Percentiles rank a stretch among this genome's conserved stretches.
These are phyloP conservation scores for Apostasia ramifera DNA, from an alignment of 106 monocot species.

Conservation along the genomic window DNA sequence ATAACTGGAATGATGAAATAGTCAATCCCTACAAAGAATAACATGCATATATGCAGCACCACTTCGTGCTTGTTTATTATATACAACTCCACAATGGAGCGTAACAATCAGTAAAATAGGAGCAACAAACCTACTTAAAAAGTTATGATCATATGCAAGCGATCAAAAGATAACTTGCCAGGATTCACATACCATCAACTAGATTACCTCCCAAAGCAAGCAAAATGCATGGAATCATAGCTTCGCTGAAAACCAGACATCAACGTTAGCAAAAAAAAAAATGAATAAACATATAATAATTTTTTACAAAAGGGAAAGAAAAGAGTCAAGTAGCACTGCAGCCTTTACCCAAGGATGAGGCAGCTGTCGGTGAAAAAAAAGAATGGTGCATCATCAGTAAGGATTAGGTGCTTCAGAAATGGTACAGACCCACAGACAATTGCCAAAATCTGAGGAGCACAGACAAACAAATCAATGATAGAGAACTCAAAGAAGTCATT, in stretches of 20 bases:
- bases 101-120: no score
- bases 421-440: slow-evolving; percentile 74
- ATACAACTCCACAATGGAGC: no score
- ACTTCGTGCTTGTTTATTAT: no score
- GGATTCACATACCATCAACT: slow-evolving; percentile 42
- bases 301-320: neutral
- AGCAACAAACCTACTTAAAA: no score
- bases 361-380: slow-evolving; percentile 98
- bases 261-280: neutral
- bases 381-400: slow-evolving; percentile 79
- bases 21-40: no score
- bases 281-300: neutral
- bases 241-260: slow-evolving; percentile 29
- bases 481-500: slow-evolving; percentile 1
- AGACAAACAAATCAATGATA: neutral
- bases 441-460: slow-evolving; percentile 52
- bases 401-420: slow-evolving; percentile 74
- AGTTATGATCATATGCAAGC: no score
- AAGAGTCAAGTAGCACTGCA: neutral
- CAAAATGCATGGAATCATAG: slow-evolving; percentile 99
- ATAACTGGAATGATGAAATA: no score
- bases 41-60: no score
- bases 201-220: slow-evolving; percentile 96
- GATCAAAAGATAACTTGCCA: neutral
- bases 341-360: slow-evolving; percentile 86